Base-by-base conservation (phyloP, 2,329 filamentous ascomycete genomes). In the Clathrospora elynae region DNA sequence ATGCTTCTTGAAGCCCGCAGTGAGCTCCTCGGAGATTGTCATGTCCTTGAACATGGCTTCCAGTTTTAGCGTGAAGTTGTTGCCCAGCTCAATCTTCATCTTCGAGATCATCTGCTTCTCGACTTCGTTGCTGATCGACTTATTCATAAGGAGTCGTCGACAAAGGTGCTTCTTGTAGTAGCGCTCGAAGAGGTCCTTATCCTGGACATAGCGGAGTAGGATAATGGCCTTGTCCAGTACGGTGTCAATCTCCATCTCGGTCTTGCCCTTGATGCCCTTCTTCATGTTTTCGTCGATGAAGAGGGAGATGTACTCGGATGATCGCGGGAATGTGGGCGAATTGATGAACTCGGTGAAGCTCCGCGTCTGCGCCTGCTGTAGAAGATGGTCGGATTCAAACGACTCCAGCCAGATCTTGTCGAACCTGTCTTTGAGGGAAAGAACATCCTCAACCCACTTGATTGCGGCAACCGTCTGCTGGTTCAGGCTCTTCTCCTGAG, bases 41-140 rank as follows among this genome's bases (percentile, higher is more conserved):
- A 97, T 91, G 63, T 99, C 93, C 71, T 90, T 91, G 76, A 99
- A 96, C 90, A 99, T 97, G 53, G 90, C 88, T 66, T 99, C 93
- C 30, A 99, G 83, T 67, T 95, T 95, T 62, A 83, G 78, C 0
- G 93, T 97, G 67, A 97, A 97, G 56, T 90, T 86, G 67, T 95
- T 95, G 25, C 93, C 93, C 37, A 97, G 83, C 68, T 96, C 92
- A 64, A 93, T 83, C 78, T 96, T 97, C 90, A 99, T 96, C 52
- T 92, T 88, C 0, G 86, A 87, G 37, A 99, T 93, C 82, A 99
- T 95, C 62, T 93, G 87, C 67, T 92, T 91, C 72, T 99, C 93
- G 1, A 90, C 89, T 61, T 96, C 92, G 53, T 89, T 86, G 65
- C 88, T 95, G 56, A 95, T 86, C 0, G 90, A 92, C 61, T 93